phyloP scores from a whole-genome alignment of 306 rosid species.

The Mimosa bimucronata region DNA sequence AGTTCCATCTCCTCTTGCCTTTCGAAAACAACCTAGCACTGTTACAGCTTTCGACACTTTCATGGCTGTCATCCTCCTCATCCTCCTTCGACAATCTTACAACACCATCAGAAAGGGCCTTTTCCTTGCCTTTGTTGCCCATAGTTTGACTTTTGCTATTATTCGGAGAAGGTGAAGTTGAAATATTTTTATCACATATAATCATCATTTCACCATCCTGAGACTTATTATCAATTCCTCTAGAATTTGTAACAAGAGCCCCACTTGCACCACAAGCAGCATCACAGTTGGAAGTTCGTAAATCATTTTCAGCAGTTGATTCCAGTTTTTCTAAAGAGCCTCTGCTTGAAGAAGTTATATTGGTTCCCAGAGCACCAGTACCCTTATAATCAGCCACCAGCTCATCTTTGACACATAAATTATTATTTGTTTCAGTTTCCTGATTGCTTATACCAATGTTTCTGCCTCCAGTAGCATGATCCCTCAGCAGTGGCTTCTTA shows the following conservation, averaged over 20 bases:
- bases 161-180: conserved; percentile 43
- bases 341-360: conserved; percentile 37
- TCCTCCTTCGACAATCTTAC: conserved; percentile 38
- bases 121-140: conserved; percentile 59
- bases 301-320: conserved; percentile 64
- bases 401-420: conserved; percentile 32
- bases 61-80: conserved; percentile 48
- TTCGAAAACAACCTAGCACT: conserved; percentile 47
- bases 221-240: conserved; percentile 31
- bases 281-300: conserved; percentile 39
- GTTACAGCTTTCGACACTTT: conserved; percentile 67
- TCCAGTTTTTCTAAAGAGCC: conserved; percentile 47
- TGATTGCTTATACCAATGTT: conserved; percentile 38
- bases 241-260: conserved; percentile 36
- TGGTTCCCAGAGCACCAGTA: conserved; percentile 30
- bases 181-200: conserved; percentile 34
- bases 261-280: conserved; percentile 40
- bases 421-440: conserved; percentile 37
- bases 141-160: conserved; percentile 38
- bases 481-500: conserved; percentile 39
- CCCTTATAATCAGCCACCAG: conserved; percentile 35
- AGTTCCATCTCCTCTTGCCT: conserved; percentile 57
- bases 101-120: conserved; percentile 54
- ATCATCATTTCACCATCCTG: conserved; percentile 38
- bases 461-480: conserved; percentile 37